Conservation (phyloP, 2,329 filamentous ascomycete species). For the Mariannaea elegans region DNA sequence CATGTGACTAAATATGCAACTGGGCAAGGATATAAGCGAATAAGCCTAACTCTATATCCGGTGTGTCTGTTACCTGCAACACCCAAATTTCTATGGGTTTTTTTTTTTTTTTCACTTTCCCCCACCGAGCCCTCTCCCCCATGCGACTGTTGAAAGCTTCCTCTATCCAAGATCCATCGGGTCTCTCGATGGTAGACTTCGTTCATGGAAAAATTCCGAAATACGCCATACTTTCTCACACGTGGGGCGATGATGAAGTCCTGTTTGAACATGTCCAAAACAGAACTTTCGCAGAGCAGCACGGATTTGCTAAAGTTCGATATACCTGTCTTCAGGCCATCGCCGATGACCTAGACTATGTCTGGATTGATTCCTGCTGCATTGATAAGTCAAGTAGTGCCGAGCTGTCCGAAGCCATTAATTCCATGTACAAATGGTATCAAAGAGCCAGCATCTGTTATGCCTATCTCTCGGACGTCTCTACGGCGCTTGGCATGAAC, state of each 20-base stretch:
- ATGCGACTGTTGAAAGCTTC: constrained; percentile 9
- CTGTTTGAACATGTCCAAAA: constrained; percentile 9
- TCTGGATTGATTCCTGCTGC: constrained; percentile 2
- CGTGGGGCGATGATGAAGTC: constrained; percentile 12
- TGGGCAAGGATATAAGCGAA: too few relatives aligned
- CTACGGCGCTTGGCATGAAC: constrained; percentile 9
- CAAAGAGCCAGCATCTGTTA: constrained; percentile 37
- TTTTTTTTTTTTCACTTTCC: too few relatives aligned
- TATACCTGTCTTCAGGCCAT: constrained; percentile 7
- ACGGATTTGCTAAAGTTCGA: constrained; percentile 18
- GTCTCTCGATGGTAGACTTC: not conserved
- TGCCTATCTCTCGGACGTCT: constrained; percentile 22
- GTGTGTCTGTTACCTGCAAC: too few relatives aligned
- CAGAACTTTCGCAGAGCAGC: constrained; percentile 15
- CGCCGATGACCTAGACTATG: not conserved
- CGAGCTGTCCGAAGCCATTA: constrained; percentile 29
- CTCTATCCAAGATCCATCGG: not conserved
- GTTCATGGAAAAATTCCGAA: not conserved
- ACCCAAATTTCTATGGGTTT: too few relatives aligned
- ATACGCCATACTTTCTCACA: constrained; percentile 24
- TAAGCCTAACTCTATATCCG: too few relatives aligned
- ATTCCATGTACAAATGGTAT: too few relatives aligned
- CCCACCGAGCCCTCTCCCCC: too few relatives aligned
- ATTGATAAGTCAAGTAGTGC: constrained; percentile 24
- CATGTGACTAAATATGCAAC: too few relatives aligned